These are phyloP conservation scores for Candida bentonensis DNA, from an alignment of 805 yeast species.

Conservation along the genomic window DNA sequence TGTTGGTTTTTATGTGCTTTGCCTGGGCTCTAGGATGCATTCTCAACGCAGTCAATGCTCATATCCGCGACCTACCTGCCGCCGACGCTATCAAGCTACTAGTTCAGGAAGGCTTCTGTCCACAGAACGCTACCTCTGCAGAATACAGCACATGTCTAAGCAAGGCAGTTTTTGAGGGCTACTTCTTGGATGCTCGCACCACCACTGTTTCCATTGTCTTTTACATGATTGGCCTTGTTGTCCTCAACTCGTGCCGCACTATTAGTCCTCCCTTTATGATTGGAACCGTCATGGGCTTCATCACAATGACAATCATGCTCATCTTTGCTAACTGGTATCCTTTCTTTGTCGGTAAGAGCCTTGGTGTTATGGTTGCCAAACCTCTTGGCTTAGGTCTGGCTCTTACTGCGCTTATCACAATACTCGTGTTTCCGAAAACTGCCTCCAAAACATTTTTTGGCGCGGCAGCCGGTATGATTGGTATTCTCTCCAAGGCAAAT, in stretches of 20 bases:
- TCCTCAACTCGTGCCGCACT: constrained; percentile 1
- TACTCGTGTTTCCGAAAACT: constrained; percentile 11
- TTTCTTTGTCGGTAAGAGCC: neutral
- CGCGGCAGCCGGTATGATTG: constrained; percentile 3
- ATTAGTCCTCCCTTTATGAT: constrained; percentile 2
- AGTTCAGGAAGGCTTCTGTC: constrained; percentile 8
- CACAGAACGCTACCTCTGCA: constrained; percentile 1
- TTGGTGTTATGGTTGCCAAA: constrained; percentile 4
- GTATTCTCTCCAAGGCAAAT: constrained; percentile 3
- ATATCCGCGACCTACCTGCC: constrained; percentile 6
- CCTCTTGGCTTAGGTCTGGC: constrained; percentile 12
- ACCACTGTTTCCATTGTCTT: constrained; percentile 6
- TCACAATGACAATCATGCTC: constrained; percentile 6
- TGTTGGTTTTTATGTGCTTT: constrained; percentile 1
- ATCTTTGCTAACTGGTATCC: constrained; percentile 2
- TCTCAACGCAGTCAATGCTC: constrained; percentile 5
- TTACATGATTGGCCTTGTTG: constrained; percentile 2
- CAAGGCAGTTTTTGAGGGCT: constrained; percentile 4
- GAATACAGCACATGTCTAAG: constrained; percentile 4
- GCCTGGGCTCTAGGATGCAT: constrained; percentile 7
- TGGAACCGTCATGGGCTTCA: constrained; percentile 8
- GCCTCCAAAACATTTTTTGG: constrained; percentile 10
- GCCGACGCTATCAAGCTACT: constrained; percentile 2
- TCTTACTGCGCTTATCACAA: constrained; percentile 5
- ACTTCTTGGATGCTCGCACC: constrained; percentile 4